Evolutionary conservation across 202 grass and related monocot genomes (phyloP), one percentile per base, ranked within the genome.

Genomic region (Panicum hallii): DNA sequence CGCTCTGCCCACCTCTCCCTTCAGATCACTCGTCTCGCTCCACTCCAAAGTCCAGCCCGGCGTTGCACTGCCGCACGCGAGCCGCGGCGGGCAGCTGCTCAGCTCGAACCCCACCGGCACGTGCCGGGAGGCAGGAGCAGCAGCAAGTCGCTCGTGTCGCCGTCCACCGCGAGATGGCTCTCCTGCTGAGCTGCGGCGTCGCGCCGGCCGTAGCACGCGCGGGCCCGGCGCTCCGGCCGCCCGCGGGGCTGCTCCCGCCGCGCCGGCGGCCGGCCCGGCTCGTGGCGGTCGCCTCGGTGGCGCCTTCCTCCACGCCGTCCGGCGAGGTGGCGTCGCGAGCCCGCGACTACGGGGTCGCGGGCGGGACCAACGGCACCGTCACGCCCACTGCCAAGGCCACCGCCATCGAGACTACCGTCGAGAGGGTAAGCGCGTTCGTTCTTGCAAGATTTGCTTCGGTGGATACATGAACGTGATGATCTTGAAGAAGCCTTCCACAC

Each of bases 361-460:
- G 75, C 40, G 86, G 81, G 65, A 80, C 50, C 80, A 71, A 75
- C 73, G 88, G 84, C 71, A 38, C 70, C 78, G 43, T 74, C 1
- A 2, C 70, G 10, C 58, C 67, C 58, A 9, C 11, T n/a, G 1
- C 71, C 61, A 82, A 50, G 16, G 72, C 67, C n/a, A 87, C 85
- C 45, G 40, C 71, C 70, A 19, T 87, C 17, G 95, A 98, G 71
- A 95, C 93, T 81, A 84, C 72, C 44, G 49, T 98, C 77, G 95
- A 98, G 88, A 84, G 85, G 91, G 95, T 98, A 32, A 32, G 32
- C 26, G 2, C 56, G 32, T 63, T 67, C 3, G 3, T 48, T 44
- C 32, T 54, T 67, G 28, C 82, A 55, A 52, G 54, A 43, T n/a
- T 26, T 9, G 49, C 20, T 20, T 38, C 36, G 36, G 4, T 3